A percentile compares a stretch with the other conserved stretches of the same genome.
Conservation (phyloP, 1,284 basidiomycete genomes). For the Neotropicomus parvogracilis region DNA sequence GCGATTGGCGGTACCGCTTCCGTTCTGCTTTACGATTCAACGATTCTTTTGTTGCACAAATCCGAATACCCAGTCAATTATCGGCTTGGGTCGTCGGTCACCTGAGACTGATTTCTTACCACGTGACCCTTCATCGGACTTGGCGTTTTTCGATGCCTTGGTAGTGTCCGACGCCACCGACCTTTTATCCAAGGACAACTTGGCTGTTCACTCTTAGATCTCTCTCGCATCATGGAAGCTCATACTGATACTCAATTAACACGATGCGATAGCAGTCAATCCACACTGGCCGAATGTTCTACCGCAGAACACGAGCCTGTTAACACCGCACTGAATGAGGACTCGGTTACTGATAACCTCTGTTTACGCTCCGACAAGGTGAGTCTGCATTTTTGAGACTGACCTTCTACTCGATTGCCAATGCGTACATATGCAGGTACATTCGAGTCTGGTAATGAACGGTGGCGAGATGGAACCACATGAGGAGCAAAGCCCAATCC, state of each 20-base stretch:
- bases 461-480: background rate
- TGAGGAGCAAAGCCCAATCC: background rate
- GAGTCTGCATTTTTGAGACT: background rate
- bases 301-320: background rate
- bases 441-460: background rate
- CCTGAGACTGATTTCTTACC: background rate
- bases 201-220: background rate
- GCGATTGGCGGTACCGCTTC: background rate
- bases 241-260: background rate
- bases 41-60: too few relatives aligned
- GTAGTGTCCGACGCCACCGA: background rate
- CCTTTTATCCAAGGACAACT: background rate
- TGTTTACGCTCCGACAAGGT: slow-evolving; percentile 1
- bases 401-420: background rate
- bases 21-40: too few relatives aligned
- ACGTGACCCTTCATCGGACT: too few relatives aligned
- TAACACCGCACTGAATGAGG: background rate
- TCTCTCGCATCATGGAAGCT: slow-evolving; percentile 11
- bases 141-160: too few relatives aligned
- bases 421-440: slow-evolving; percentile 18
- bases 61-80: too few relatives aligned
- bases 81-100: too few relatives aligned
- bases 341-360: background rate
- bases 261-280: background rate
- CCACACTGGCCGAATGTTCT: background rate